A percentile compares a stretch with the other conserved stretches of the same genome.
Evolutionary conservation across 129 eudicot species (phyloP).

Genomic region (Helianthus tuberosus): DNA sequence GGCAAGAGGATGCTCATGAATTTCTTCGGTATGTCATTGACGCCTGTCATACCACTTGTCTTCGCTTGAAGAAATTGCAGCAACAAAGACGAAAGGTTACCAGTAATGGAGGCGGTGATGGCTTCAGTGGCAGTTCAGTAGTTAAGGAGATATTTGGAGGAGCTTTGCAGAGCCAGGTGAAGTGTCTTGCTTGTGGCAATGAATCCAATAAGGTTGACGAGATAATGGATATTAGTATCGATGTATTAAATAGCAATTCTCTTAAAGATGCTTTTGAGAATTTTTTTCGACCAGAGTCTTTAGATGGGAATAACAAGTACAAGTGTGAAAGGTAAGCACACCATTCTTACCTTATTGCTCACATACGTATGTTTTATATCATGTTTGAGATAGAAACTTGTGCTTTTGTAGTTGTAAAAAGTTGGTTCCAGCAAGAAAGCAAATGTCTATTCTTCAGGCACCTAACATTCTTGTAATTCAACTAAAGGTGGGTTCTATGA

Average conservation of each 20-base stretch:
- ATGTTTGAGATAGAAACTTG: slow-evolving; percentile 24
- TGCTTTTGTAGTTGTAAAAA: slow-evolving; percentile 84
- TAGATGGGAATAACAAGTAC: slow-evolving; percentile 96
- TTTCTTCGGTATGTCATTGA: slow-evolving; percentile 90
- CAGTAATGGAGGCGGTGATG: slow-evolving; percentile 47
- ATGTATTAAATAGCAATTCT: slow-evolving; percentile 63
- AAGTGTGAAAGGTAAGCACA: slow-evolving; percentile 83
- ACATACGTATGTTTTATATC: slow-evolving; percentile 12
- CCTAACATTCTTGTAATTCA: slow-evolving; percentile 97
- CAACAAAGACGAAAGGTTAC: slow-evolving; percentile 46
- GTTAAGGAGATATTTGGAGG: slow-evolving; percentile 99
- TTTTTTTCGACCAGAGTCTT: slow-evolving; percentile 78
- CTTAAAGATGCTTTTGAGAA: slow-evolving; percentile 77
- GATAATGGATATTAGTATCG: slow-evolving; percentile 94
- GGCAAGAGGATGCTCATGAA: slow-evolving; percentile 99
- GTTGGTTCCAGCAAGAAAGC: slow-evolving; percentile 90
- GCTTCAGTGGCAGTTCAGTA: slow-evolving; percentile 45
- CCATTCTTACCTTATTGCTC: not conserved
- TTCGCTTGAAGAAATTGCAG: slow-evolving; percentile 85
- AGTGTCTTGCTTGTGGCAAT: slow-evolving; percentile 85
- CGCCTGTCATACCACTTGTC: slow-evolving; percentile 91
- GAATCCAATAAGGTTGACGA: slow-evolving; percentile 98
- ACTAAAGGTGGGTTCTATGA: slow-evolving; percentile 63
- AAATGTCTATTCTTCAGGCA: slow-evolving; percentile 90
- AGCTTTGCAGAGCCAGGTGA: slow-evolving; percentile 93